These are phyloP conservation scores for Blastomyces parvus DNA, from an alignment of 2,329 filamentous ascomycete species.

Conservation along the genomic window DNA sequence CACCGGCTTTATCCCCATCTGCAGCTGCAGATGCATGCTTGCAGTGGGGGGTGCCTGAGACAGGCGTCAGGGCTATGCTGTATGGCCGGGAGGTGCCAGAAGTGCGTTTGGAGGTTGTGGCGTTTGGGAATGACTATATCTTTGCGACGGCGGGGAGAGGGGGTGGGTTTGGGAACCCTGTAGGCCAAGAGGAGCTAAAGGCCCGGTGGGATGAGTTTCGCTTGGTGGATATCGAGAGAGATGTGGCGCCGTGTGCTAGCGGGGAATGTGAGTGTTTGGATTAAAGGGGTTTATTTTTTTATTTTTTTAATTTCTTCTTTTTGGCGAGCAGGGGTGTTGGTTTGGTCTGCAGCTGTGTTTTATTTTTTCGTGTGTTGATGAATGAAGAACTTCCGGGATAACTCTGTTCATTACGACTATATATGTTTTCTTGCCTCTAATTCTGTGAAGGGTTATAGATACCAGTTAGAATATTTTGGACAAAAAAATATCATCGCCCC, in stretches of 20 bases:
- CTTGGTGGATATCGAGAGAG: conserved; percentile 39
- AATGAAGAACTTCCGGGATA: no score
- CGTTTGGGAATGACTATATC: conserved; percentile 51
- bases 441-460: no score
- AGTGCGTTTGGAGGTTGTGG: conserved; percentile 49
- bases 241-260: conserved; percentile 35
- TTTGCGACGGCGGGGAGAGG: conserved; percentile 46
- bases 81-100: conserved; percentile 40
- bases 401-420: no score
- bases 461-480: no score
- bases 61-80: conserved; percentile 42
- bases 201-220: conserved; percentile 35
- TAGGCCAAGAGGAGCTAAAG: conserved; percentile 9
- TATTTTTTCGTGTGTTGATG: background rate
- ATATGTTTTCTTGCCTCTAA: no score
- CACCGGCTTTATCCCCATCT: conserved; percentile 3
- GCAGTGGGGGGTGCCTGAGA: conserved; percentile 31
- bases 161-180: conserved; percentile 22
- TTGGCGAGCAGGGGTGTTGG: background rate
- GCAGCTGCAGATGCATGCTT: conserved; percentile 22
- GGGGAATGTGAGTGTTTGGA: conserved; percentile 30
- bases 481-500: no score
- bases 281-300: background rate
- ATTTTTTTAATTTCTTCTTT: background rate
- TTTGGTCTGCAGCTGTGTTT: background rate